These are phyloP conservation scores for Xanthoconium purpureum DNA, from an alignment of 768 basidiomycete genomes.

Conservation along the genomic window DNA sequence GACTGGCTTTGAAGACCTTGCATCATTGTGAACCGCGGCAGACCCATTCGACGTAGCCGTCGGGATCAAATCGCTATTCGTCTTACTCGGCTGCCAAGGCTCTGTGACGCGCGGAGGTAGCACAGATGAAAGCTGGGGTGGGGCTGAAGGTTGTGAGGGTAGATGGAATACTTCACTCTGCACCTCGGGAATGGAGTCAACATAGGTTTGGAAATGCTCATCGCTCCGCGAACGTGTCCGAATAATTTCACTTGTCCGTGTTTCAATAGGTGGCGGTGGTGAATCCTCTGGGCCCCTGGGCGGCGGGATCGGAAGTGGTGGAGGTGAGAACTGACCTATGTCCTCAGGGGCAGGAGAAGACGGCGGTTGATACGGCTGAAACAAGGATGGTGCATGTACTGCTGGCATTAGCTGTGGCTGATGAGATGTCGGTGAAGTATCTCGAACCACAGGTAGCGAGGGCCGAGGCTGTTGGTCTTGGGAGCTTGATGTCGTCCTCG, in stretches of 20 bases:
- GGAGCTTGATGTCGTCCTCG: slow-evolving; percentile 23
- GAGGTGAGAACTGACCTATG: slow-evolving; percentile 24
- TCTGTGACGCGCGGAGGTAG: slow-evolving; percentile 4
- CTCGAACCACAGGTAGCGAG: slow-evolving; percentile 12
- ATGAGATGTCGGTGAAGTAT: slow-evolving; percentile 9
- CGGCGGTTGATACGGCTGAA: slow-evolving; percentile 23
- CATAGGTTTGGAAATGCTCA: neutral
- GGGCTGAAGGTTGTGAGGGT: slow-evolving; percentile 3
- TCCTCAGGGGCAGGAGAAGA: slow-evolving; percentile 17
- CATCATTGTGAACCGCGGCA: slow-evolving; percentile 4
- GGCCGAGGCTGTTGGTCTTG: slow-evolving; percentile 20
- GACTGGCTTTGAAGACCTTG: neutral
- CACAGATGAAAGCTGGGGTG: neutral
- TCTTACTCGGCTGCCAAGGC: slow-evolving; percentile 4
- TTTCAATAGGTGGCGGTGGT: slow-evolving; percentile 19
- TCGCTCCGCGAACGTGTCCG: slow-evolving; percentile 16
- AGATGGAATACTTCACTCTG: slow-evolving; percentile 27
- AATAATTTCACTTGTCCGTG: slow-evolving; percentile 27
- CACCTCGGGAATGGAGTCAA: slow-evolving; percentile 10
- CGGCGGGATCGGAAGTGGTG: slow-evolving; percentile 29
- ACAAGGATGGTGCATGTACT: slow-evolving; percentile 22
- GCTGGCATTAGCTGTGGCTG: slow-evolving; percentile 10
- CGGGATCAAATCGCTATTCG: neutral
- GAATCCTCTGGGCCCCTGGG: slow-evolving; percentile 25
- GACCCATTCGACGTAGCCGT: neutral